Evolutionary conservation across 331 rosid genomes (phyloP).

Genomic region (Spiraea crenata): DNA sequence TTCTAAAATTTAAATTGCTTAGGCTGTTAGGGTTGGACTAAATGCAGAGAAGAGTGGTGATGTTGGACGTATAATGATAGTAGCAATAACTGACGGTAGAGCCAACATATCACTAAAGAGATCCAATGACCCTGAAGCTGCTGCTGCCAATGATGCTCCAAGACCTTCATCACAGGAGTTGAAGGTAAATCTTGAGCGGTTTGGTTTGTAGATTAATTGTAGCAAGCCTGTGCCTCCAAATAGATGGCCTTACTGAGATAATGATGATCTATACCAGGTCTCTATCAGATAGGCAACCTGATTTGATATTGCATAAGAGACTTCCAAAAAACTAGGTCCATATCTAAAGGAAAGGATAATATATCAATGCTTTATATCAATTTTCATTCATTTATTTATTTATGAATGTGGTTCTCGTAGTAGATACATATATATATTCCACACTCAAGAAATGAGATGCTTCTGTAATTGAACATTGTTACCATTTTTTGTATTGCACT

Average conservation of each 20-base stretch:
- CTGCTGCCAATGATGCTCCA: slow-evolving; percentile 62
- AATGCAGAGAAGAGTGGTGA: slow-evolving; percentile 99
- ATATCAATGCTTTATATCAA: not conserved
- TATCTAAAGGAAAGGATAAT: not conserved
- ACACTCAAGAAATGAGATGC: not conserved
- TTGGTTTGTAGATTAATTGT: not conserved
- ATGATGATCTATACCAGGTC: not conserved
- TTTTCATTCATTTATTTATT: not conserved
- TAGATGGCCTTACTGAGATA: not conserved
- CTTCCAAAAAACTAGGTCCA: not conserved
- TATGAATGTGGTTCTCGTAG: not conserved
- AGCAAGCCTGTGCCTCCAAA: slow-evolving; percentile 4
- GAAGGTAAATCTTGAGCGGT: slow-evolving; percentile 52
- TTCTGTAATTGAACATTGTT: not conserved
- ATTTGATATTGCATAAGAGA: not conserved
- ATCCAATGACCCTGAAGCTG: slow-evolving; percentile 87
- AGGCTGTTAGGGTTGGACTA: slow-evolving; percentile 97
- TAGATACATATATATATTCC: not conserved
- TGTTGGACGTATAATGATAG: slow-evolving; percentile 95
- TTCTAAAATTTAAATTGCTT: slow-evolving; percentile 23
- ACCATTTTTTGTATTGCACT: not conserved
- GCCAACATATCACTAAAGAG: slow-evolving; percentile 93
- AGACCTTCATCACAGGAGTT: slow-evolving; percentile 81
- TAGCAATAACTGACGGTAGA: slow-evolving; percentile 93
- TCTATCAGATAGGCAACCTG: not conserved